Percentiles rank a stretch among this genome's conserved stretches.
Conservation (phyloP, 768 basidiomycete species). For the Tulasnella sp. region DNA sequence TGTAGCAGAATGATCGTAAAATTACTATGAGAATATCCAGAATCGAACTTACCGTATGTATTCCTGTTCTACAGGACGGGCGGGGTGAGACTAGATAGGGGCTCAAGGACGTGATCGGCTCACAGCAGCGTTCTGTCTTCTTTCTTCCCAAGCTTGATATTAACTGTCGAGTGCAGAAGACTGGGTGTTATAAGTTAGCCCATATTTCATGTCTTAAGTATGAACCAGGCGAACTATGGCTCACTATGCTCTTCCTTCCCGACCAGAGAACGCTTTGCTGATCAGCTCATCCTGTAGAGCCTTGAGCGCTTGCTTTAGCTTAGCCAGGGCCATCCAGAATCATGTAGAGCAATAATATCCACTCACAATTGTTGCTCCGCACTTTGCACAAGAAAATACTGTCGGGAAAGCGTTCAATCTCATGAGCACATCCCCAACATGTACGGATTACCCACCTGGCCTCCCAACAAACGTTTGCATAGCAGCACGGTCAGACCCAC, state of each 20-base stretch:
- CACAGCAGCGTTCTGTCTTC: constrained; percentile 19
- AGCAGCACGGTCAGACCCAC: constrained; percentile 34
- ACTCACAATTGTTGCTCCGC: constrained; percentile 15
- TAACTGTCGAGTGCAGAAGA: constrained; percentile 17
- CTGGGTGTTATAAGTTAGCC: no score
- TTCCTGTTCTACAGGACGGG: constrained; percentile 15
- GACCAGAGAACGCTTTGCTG: constrained; percentile 20
- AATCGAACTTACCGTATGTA: constrained; percentile 19
- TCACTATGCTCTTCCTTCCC: constrained; percentile 20
- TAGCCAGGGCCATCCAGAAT: not conserved
- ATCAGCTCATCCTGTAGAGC: constrained; percentile 20
- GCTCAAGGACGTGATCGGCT: not conserved
- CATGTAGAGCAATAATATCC: not conserved
- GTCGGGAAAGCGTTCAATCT: no score
- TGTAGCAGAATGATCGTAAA: not conserved
- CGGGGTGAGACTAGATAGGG: not conserved
- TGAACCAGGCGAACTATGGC: not conserved
- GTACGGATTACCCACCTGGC: no score
- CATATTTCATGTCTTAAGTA: no score
- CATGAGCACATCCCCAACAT: no score
- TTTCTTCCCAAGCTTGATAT: constrained; percentile 18
- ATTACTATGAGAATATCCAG: not conserved
- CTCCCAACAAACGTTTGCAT: constrained; percentile 4
- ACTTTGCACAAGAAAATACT: constrained; percentile 18
- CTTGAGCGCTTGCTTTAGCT: not conserved